Evolutionary conservation across 768 basidiomycete species (phyloP).

Genomic region (Suillus paluster): DNA sequence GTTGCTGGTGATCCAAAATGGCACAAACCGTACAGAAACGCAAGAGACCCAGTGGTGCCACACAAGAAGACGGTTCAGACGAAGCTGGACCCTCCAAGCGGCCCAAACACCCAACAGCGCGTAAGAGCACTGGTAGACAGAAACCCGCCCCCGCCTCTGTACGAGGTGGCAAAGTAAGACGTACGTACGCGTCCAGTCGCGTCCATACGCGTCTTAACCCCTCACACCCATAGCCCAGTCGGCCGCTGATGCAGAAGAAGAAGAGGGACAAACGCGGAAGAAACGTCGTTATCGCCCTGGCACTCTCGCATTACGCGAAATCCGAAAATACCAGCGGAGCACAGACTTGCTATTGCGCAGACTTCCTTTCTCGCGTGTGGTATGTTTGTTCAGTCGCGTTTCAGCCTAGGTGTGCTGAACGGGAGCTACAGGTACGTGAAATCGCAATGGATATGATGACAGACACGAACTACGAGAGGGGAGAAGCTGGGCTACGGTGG

Average conservation of each 20-base stretch:
- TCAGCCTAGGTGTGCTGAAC: constrained; percentile 8
- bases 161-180: constrained; percentile 25
- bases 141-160: constrained; percentile 40
- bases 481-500: constrained; percentile 78
- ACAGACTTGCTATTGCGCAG: constrained; percentile 88
- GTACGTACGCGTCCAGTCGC: constrained; percentile 27
- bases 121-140: constrained; percentile 82
- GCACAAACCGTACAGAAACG: constrained; percentile 69
- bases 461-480: constrained; percentile 63
- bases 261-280: constrained; percentile 36
- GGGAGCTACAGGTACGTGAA: constrained; percentile 80
- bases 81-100: constrained; percentile 48
- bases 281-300: constrained; percentile 85
- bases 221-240: constrained; percentile 22
- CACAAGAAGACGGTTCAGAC: constrained; percentile 41
- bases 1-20: constrained; percentile 45
- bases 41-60: constrained; percentile 44
- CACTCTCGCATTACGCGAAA: constrained; percentile 88
- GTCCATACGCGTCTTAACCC: constrained; percentile 5
- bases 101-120: constrained; percentile 63
- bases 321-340: constrained; percentile 92
- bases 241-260: constrained; percentile 28
- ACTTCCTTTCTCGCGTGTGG: constrained; percentile 91
- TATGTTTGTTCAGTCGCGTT: constrained; percentile 47
- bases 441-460: constrained; percentile 92